Evolutionary conservation across 1,284 basidiomycete species (phyloP), one percentile per base, ranked within the genome.

Genomic region (Sparassis latifolia): DNA sequence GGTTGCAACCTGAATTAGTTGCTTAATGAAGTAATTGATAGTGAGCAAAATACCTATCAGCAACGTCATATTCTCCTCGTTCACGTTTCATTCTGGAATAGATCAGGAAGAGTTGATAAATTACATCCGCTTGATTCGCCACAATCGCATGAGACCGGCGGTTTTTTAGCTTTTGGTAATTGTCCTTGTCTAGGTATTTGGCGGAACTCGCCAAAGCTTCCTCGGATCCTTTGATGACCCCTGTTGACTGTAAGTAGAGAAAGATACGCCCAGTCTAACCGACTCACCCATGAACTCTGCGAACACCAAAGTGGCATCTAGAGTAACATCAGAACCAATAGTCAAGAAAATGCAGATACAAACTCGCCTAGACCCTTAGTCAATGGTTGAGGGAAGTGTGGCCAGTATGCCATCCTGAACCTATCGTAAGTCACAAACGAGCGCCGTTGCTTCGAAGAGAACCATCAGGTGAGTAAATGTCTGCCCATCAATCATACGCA

Each of bases 141-240:
- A 86, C 84, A 0, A 84, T 68, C 42, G 75, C 71, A 5, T 63
- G 66, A 0, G 79, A 76, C 1, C 72, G 70, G 6, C 82, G 74
- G 46, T 67, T 54, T 40, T 79, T 78, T 20, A 84, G 69, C 31
- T 59, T 57, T 33, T 68, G 59, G 59, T 86, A 88, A 0, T 68
- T 60, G 0, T 66, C 58, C 29, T 65, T 61, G 46, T 75, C 71
- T 2, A 88, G 66, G 57, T 66, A 74, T 5, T 73, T 68, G 2
- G 63, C 54, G 1, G 61, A 54, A 37, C 55, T 61, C 0, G 54
- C 51, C 12, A 80, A 54, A 0, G 82, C 67, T 37, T 66, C 62
- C 58, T 86, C 82, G 0, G 81, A 82, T 1, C 86, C 86, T 58
- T 80, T 79, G 58, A 89, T 83, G 2, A 86, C 76, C 29, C 85